Evolutionary conservation across 495 filamentous ascomycete species (phyloP).

Genomic region (Glarea lozoyensis): DNA sequence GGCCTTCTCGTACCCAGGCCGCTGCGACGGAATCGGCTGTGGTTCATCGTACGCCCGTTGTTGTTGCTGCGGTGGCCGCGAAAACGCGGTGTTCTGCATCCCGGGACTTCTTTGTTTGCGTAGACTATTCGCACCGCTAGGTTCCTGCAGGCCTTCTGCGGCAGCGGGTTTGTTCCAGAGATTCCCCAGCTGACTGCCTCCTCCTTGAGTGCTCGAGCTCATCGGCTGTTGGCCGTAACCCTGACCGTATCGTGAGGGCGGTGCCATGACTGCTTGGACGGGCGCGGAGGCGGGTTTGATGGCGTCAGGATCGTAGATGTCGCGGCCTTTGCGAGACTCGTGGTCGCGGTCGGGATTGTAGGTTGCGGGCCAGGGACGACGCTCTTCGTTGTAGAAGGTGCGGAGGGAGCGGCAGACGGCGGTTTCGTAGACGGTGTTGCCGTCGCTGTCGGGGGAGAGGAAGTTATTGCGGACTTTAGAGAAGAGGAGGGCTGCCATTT

Average conservation of each 20-base stretch:
- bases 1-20: conserved; percentile 41
- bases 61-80: conserved; percentile 21
- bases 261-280: conserved; percentile 74
- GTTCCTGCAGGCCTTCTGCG: no score
- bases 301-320: no score
- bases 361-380: conserved; percentile 74
- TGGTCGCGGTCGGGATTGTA: no score
- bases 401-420: conserved; percentile 94
- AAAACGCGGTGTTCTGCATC: background rate
- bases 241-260: conserved; percentile 28
- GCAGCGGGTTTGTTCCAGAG: no score
- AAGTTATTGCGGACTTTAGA: conserved; percentile 71
- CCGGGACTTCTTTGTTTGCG: no score
- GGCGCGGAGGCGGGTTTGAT: conserved; percentile 58
- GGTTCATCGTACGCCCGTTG: no score
- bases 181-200: conserved; percentile 55
- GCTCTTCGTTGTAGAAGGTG: conserved; percentile 87
- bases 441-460: conserved; percentile 70
- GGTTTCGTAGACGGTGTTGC: conserved; percentile 89
- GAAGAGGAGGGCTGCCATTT: conserved; percentile 69
- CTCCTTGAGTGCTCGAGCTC: conserved; percentile 38
- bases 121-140: no score
- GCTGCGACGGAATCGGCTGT: conserved; percentile 21
- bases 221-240: conserved; percentile 41
- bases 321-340: no score